Conservation (phyloP, 2,329 filamentous ascomycete genomes). For the Fusarium mexicanum region DNA sequence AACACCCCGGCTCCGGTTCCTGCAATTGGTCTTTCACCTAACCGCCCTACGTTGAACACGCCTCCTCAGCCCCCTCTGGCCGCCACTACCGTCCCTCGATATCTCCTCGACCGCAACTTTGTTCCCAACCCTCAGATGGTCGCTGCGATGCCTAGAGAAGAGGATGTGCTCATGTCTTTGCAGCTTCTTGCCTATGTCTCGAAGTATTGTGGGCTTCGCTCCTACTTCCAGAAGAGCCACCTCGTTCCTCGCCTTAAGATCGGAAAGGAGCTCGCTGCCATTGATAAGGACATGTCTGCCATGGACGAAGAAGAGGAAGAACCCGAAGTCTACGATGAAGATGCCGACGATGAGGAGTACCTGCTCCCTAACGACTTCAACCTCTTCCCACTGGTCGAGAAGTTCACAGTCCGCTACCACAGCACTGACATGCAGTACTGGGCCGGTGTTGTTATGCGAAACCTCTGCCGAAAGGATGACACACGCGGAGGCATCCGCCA, state of each 20-base stretch:
- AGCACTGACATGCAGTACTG: slow-evolving; percentile 99
- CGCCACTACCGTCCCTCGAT: slow-evolving; percentile 78
- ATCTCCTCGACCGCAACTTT: slow-evolving; percentile 78
- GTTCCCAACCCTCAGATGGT: slow-evolving; percentile 78
- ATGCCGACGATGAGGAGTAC: slow-evolving; percentile 84
- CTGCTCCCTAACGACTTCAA: slow-evolving; percentile 94
- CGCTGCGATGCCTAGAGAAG: slow-evolving; percentile 93
- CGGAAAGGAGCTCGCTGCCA: slow-evolving; percentile 80
- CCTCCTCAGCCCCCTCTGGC: slow-evolving; percentile 79
- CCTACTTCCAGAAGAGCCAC: slow-evolving; percentile 95
- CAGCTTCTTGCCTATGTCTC: slow-evolving; percentile 97
- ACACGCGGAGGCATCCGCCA: slow-evolving; percentile 93
- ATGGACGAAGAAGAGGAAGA: slow-evolving; percentile 58
- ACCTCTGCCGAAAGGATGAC: slow-evolving; percentile 97
- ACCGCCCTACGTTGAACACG: slow-evolving; percentile 74
- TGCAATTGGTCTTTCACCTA: slow-evolving; percentile 77
- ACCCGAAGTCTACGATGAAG: slow-evolving; percentile 55
- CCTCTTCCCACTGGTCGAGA: slow-evolving; percentile 97
- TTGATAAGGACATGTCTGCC: slow-evolving; percentile 61
- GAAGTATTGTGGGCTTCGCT: slow-evolving; percentile 95
- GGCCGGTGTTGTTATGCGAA: slow-evolving; percentile 99
- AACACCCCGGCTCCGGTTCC: slow-evolving; percentile 72
- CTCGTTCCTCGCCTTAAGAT: slow-evolving; percentile 93
- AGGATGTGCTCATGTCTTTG: slow-evolving; percentile 97
- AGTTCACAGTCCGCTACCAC: slow-evolving; percentile 95